phyloP scores from a whole-genome alignment of 805 yeast species.

The Candida khao-thaluensis region DNA sequence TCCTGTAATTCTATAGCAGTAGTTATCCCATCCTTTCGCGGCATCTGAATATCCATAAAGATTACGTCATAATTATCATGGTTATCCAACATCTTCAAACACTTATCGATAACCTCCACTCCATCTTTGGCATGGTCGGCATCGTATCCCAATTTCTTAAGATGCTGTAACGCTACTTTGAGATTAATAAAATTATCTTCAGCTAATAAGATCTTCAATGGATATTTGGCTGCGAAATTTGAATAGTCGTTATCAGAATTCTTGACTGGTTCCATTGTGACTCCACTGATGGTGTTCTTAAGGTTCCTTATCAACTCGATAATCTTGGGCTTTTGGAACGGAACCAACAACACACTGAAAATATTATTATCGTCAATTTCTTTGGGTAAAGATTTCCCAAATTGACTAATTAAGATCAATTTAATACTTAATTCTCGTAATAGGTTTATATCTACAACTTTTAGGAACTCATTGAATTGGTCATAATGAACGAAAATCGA shows the following conservation, averaged over 20 bases:
- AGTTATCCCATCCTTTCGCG: constrained; percentile 56
- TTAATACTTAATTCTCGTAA: constrained; percentile 1
- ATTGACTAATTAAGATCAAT: constrained; percentile 27
- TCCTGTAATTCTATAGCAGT: constrained; percentile 41
- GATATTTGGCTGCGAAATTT: constrained; percentile 21
- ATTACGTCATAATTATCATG: constrained; percentile 47
- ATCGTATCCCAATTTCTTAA: constrained; percentile 47
- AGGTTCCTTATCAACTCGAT: constrained; percentile 12
- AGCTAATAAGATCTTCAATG: constrained; percentile 50
- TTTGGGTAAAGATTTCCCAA: constrained; percentile 27
- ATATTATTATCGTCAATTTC: constrained; percentile 20
- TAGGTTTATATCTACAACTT: neutral
- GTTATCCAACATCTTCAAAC: constrained; percentile 25
- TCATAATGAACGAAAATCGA: constrained; percentile 23
- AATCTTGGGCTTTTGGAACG: constrained; percentile 28
- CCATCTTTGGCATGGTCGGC: constrained; percentile 57
- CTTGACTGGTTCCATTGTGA: neutral
- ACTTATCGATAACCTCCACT: constrained; percentile 40
- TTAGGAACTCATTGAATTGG: constrained; percentile 15
- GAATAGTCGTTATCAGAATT: neutral
- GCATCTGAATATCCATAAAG: constrained; percentile 58
- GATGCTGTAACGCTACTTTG: constrained; percentile 51
- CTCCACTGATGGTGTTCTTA: neutral
- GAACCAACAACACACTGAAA: constrained; percentile 26
- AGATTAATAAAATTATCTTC: constrained; percentile 53